Evolutionary conservation across 2,329 filamentous ascomycete species (phyloP), one percentile per base, ranked within the genome.

Genomic region (Penicillium digitatum): DNA sequence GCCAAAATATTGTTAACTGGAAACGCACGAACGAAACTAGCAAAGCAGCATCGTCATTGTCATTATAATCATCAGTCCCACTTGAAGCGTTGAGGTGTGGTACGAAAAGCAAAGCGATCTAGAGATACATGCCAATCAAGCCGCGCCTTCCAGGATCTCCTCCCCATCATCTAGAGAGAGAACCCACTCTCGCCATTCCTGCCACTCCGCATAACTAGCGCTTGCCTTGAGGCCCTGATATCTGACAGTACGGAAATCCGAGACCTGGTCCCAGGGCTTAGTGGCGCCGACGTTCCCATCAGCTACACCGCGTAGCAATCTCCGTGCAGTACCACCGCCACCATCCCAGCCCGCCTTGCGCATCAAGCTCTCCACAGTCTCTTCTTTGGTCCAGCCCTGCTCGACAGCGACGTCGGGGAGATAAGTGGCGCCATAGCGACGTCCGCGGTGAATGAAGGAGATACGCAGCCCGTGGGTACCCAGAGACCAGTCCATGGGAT

Each of bases 351-450:
- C 94, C 0, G 92, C 92, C 80, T 99, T 99, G 56, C 90, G 82
- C 87, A 96, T 94, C 69, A 97, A 76, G 73, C 89, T 95, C 51
- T 91, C 81, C 3, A 99, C 74, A 0, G 93, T 89, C 79, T 97
- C 90, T 70, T 97, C 92, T 74, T 94, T 92, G 11, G 83, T 89
- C 94, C 94, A 99, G 16, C 90, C 92, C 72, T 97, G 94, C 78
- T 99, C 94, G 1, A 82, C 78, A 10, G 93, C 88, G 6, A 99
- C 91, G 69, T 96, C 90, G 0, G 94, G 94, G 14, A 99, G 81
- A 68, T 97, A 99, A 0, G 94, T 96, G 0, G 90, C 83, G 16
- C 91, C 89, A 69, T 90, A 90, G 44, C 88, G 83, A 47, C 85
- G 81, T 16, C 85, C 85, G 62, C 85, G 81, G 63, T 90, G 80